These are phyloP conservation scores for Hypoxylon sp. DNA, from an alignment of 2,329 filamentous ascomycete genomes.

Conservation along the genomic window DNA sequence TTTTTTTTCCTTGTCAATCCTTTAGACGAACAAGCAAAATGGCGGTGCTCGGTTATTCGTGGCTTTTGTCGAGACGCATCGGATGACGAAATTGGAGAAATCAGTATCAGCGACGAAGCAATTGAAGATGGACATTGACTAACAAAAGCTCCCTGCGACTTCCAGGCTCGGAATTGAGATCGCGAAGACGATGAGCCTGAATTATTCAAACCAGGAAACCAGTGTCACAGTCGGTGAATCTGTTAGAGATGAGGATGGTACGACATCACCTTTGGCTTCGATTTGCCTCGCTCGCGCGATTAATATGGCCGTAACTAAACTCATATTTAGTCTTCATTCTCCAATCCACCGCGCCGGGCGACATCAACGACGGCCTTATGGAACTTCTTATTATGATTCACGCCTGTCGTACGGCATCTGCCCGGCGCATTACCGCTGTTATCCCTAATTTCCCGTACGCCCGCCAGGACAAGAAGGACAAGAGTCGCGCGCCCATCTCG, in stretches of 20 bases:
- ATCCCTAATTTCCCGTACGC: conserved; percentile 98
- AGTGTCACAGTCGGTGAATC: conserved; percentile 96
- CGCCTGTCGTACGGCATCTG: conserved; percentile 79
- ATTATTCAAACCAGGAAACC: conserved; percentile 90
- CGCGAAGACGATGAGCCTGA: conserved; percentile 83
- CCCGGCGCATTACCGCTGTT: conserved; percentile 92
- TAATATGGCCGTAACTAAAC: conserved; percentile 63
- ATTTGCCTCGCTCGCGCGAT: conserved; percentile 68
- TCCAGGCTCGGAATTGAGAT: conserved; percentile 81
- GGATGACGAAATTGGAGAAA: conserved; percentile 37
- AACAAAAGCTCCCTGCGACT: conserved; percentile 30
- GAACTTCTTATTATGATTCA: conserved; percentile 99
- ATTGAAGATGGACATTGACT: conserved; percentile 31
- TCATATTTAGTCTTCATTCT: conserved; percentile 82
- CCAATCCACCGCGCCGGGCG: conserved; percentile 93
- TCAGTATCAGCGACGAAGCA: conserved; percentile 18
- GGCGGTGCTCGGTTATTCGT: conserved; percentile 40
- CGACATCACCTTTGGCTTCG: conserved; percentile 64
- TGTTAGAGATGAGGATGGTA: conserved; percentile 92
- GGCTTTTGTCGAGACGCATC: conserved; percentile 31
- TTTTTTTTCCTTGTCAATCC: conserved; percentile 8
- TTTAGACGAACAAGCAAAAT: conserved; percentile 23
- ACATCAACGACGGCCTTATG: conserved; percentile 99
- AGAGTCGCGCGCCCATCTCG: conserved; percentile 93
- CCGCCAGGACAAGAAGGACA: conserved; percentile 97